These are phyloP conservation scores for Neurospora terricola DNA, from an alignment of 495 filamentous ascomycete genomes.

Conservation along the genomic window DNA sequence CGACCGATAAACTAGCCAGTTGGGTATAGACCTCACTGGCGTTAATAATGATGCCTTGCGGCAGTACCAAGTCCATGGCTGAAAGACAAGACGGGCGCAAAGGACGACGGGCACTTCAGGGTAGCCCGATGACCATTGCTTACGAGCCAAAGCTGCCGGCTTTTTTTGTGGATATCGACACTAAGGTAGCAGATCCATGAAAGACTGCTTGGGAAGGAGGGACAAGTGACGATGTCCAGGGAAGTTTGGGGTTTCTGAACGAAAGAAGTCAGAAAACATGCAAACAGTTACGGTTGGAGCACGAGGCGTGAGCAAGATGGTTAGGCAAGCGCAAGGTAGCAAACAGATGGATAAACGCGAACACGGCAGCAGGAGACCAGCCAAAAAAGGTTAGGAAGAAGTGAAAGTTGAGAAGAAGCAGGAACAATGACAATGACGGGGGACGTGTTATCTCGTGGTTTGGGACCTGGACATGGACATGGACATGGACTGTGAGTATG, in stretches of 20 bases:
- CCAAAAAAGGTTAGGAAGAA: not conserved
- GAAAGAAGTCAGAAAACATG: not conserved
- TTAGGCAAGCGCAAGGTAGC: not conserved
- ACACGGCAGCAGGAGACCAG: not conserved
- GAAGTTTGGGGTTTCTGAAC: not conserved
- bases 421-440: not conserved
- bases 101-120: not conserved
- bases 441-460: not conserved
- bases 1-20: constrained; percentile 35
- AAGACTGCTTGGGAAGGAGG: not conserved
- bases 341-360: not conserved
- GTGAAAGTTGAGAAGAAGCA: not conserved
- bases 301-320: not conserved
- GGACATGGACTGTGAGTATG: not conserved
- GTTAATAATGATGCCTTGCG: constrained; percentile 36
- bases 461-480: not conserved
- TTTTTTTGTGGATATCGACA: not conserved
- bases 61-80: constrained; percentile 11
- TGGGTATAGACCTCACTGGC: constrained; percentile 31
- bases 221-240: not conserved
- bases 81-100: not conserved
- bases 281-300: not conserved
- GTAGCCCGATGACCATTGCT: constrained; percentile 1
- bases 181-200: not conserved
- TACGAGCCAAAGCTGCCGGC: not conserved